A percentile compares a stretch with the other conserved stretches of the same genome.
Evolutionary conservation across 2,329 filamentous ascomycete species (phyloP).

Genomic region (Fusarium ambrosium): DNA sequence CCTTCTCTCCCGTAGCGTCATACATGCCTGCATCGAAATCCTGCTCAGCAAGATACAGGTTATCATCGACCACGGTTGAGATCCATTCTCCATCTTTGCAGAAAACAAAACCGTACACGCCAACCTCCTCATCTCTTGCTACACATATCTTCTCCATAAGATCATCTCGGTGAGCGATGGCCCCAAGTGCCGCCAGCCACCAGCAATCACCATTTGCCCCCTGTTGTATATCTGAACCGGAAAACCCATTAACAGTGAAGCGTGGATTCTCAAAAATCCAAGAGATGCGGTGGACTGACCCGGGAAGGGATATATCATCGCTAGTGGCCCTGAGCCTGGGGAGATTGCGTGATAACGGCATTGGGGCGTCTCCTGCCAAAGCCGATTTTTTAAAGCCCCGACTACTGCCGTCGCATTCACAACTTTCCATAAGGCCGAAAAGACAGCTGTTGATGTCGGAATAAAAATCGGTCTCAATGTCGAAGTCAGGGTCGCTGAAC

Average conservation of each 20-base stretch:
- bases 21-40: slow-evolving; percentile 60
- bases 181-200: slow-evolving; percentile 78
- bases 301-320: slow-evolving; percentile 38
- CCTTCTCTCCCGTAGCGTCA: slow-evolving; percentile 62
- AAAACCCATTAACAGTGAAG: slow-evolving; percentile 57
- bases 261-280: slow-evolving; percentile 59
- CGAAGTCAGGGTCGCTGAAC: slow-evolving; percentile 60
- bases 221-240: slow-evolving; percentile 58
- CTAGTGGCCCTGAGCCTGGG: slow-evolving; percentile 22
- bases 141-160: slow-evolving; percentile 78
- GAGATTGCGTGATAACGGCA: not conserved
- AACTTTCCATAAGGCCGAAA: slow-evolving; percentile 47
- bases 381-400: not conserved
- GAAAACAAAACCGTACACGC: slow-evolving; percentile 82
- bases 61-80: slow-evolving; percentile 79
- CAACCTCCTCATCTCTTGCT: slow-evolving; percentile 74
- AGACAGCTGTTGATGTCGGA: slow-evolving; percentile 56
- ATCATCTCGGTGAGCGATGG: slow-evolving; percentile 74
- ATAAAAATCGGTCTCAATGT: slow-evolving; percentile 56
- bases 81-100: slow-evolving; percentile 79
- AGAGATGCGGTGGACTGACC: slow-evolving; percentile 58
- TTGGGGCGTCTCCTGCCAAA: not conserved
- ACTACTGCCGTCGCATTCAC: slow-evolving; percentile 16
- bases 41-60: slow-evolving; percentile 54
- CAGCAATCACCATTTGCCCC: slow-evolving; percentile 76